Percentiles rank a stretch among this genome's conserved stretches.
phyloP scores from a whole-genome alignment of 805 yeast genomes.

The Candida manassasensis region DNA sequence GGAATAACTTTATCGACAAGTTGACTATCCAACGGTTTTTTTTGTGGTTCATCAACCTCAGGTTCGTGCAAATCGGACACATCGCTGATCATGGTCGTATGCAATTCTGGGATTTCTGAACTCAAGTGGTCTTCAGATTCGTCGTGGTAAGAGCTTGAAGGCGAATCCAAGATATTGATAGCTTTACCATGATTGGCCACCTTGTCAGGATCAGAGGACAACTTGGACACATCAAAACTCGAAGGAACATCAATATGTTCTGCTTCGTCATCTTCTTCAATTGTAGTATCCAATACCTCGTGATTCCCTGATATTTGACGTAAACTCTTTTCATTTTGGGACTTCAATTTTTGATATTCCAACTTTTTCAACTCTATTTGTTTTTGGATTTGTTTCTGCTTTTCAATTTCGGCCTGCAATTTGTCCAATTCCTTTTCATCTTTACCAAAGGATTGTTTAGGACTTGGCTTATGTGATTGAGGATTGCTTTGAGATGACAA shows the following conservation, averaged over 20 bases:
- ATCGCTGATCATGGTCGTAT: constrained; percentile 3
- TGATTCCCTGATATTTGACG: constrained; percentile 9
- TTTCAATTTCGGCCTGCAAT: constrained; percentile 10
- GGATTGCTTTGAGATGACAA: not conserved
- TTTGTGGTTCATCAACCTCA: not conserved
- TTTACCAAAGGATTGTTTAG: constrained; percentile 3
- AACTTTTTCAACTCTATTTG: constrained; percentile 36
- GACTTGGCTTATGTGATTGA: too few relatives aligned
- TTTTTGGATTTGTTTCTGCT: constrained; percentile 23
- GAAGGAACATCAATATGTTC: not conserved
- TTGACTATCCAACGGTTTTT: not conserved
- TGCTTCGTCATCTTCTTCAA: constrained; percentile 3
- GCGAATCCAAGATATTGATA: constrained; percentile 5
- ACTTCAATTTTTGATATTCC: constrained; percentile 31
- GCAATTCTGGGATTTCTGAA: not conserved
- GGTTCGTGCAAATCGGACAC: not conserved
- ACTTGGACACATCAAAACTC: not conserved
- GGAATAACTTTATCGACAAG: not conserved
- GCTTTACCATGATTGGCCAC: not conserved
- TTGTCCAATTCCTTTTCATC: constrained; percentile 2
- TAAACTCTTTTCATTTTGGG: constrained; percentile 25
- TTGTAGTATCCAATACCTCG: constrained; percentile 1
- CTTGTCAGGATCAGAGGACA: not conserved
- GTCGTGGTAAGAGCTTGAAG: not conserved
- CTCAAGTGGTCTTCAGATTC: not conserved